Base-by-base conservation (phyloP, 2,329 filamentous ascomycete genomes). In the Sordariomycetes sp. region DNA sequence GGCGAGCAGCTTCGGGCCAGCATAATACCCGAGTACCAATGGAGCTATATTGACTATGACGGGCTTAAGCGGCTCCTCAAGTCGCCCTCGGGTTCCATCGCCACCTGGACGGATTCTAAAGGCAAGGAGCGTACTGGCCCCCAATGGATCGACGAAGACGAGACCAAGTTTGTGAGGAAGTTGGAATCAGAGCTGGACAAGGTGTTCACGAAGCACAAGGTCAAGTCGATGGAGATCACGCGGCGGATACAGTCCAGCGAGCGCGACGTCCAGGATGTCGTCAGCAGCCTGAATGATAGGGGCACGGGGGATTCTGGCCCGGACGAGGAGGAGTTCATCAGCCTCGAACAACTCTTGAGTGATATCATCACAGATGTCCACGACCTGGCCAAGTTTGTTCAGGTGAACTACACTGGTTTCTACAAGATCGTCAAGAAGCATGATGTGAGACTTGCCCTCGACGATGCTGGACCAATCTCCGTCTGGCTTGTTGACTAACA, bases 351-450 rank as follows among this genome's bases (percentile, higher is more conserved):
- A 68, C 90, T 96, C 66, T 74, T 99, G 66, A 96, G 90, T 72
- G 94, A 99, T 70, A 91, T 99, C 67, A 99, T 99, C 69, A 94
- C 94, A 64, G 92, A 99, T 67, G 94, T 99, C 24, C 92, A 99
- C 72, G 94, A 99, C 66, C 79, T 99, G 60, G 91, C 94, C 70
- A 97, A 97, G 74, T 99, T 96, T 69, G 95, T 95, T 7, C 92
- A 96, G 74, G 76, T 99, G 68, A 99, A 99, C 74, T 99, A 99
- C 69, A 97, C 92, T 0, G 94, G 94, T 5, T 99, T 99, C 70
- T 95, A 96, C 76, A 99, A 99, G 78, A 99, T 99, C 62, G 96
- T 99, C 72, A 99, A 99, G 79, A 99, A 99, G 78, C 94, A 99
- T 71, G 94, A 96, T 74, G 89, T 92, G 72, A 64, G 87, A 61